Base-by-base conservation (phyloP, 176 grass and related monocot species). In the Ensete glaucum region DNA sequence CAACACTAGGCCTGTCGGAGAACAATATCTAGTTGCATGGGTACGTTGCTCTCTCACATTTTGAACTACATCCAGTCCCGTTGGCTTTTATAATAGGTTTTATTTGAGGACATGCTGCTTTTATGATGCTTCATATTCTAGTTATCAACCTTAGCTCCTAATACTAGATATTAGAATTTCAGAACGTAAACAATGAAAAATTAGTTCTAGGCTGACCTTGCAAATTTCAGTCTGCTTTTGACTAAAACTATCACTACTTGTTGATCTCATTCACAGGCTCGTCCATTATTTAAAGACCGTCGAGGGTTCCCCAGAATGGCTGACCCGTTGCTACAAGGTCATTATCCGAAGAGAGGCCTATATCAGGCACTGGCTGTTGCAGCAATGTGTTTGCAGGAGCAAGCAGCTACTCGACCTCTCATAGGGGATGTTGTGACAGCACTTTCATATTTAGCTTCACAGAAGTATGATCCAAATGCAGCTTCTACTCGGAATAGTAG, bases 371-470 rank as follows among this genome's bases (percentile, higher is more conserved):
- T 99, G 62, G 95, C 95, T 84, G 90, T 99, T 78, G 95, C 95
- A 12, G 95, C 95, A 57, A 99, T 99, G 95, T 99, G 95, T 80
- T 83, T 99, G 67, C 95, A 99, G 82, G 95, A 99, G 79, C 95
- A 99, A 84, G 91, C 91, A 49, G 81, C 95, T 21, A 94, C 91
- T 68, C 85, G 95, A 12, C 95, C 95, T 71, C 88, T 89, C 56
- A 99, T 99, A 50, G 95, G 88, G 54, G 95, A 99, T 84, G 95
- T 99, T 2, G 95, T 99, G 26, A 99, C 95, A 8, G 95, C 95
- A 25, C 89, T 99, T 60, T 99, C 95, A 62, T 99, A 99, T 73
- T 86, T 99, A 64, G 95, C 95, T 78, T 99, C 95, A 55, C 95
- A 99, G 82, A 80, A 82, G 60, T 94, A 94, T 81, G 88, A 94